Percentiles rank a stretch among this genome's conserved stretches.
phyloP scores from a whole-genome alignment of 805 yeast genomes.

The Candida krabiensis region DNA sequence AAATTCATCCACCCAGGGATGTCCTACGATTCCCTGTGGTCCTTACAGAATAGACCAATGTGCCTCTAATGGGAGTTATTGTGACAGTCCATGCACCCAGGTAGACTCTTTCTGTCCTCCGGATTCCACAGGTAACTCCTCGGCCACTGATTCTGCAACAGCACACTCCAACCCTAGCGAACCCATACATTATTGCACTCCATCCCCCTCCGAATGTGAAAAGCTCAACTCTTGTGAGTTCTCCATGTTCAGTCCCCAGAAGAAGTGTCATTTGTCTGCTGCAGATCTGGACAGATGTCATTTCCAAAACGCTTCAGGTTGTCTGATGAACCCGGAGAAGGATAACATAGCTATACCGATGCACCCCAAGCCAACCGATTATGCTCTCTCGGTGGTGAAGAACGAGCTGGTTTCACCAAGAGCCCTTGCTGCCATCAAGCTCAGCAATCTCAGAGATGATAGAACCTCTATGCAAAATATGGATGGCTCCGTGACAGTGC shows the following conservation, averaged over 20 bases:
- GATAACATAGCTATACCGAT: background rate
- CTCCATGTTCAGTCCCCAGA: background rate
- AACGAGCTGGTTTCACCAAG: slow-evolving; percentile 3
- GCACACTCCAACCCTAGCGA: too few relatives aligned
- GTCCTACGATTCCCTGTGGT: background rate
- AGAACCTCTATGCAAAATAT: background rate
- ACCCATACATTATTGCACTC: background rate
- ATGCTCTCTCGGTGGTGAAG: slow-evolving; percentile 1
- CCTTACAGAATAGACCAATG: background rate
- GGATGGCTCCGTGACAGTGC: background rate
- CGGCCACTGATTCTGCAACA: background rate
- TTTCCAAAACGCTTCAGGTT: background rate
- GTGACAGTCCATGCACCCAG: background rate
- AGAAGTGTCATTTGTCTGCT: background rate
- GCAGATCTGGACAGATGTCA: background rate
- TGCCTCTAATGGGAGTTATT: background rate
- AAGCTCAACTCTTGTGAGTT: background rate
- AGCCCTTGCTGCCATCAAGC: slow-evolving; percentile 1
- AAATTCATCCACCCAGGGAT: background rate
- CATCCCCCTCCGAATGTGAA: background rate
- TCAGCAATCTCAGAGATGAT: slow-evolving; percentile 8
- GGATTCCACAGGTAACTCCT: background rate
- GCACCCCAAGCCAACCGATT: background rate
- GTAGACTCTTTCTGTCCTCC: background rate
- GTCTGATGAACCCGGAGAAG: background rate